phyloP scores from a whole-genome alignment of 1,284 basidiomycete species.

The Ustilago trichophora region DNA sequence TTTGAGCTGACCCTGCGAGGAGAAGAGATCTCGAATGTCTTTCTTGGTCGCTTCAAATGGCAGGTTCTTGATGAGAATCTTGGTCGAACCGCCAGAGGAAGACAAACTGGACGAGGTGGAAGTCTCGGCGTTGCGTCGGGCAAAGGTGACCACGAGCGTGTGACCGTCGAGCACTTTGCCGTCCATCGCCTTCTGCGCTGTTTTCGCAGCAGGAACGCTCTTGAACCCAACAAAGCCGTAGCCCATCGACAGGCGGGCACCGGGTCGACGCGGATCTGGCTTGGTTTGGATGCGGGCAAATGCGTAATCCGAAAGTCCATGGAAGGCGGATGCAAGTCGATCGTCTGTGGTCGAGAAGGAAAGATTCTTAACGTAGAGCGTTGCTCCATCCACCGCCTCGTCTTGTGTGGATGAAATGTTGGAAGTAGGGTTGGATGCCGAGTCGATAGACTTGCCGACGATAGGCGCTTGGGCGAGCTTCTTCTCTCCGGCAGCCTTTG shows the following conservation, averaged over 20 bases:
- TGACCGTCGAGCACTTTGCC: slow-evolving; percentile 89
- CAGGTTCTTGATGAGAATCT: slow-evolving; percentile 91
- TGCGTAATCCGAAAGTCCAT: slow-evolving; percentile 80
- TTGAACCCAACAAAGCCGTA: slow-evolving; percentile 96
- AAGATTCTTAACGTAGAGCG: slow-evolving; percentile 94
- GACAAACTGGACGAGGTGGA: slow-evolving; percentile 67
- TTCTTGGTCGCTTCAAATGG: slow-evolving; percentile 95
- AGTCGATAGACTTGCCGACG: slow-evolving; percentile 36
- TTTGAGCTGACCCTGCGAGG: slow-evolving; percentile 82
- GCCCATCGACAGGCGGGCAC: slow-evolving; percentile 79
- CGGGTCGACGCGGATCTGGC: slow-evolving; percentile 73
- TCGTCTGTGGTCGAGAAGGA: slow-evolving; percentile 87
- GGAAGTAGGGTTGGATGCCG: slow-evolving; percentile 66
- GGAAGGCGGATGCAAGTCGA: slow-evolving; percentile 76
- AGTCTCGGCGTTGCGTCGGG: slow-evolving; percentile 81
- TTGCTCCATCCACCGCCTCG: slow-evolving; percentile 76
- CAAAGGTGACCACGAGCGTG: slow-evolving; percentile 82
- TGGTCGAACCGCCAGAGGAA: slow-evolving; percentile 72
- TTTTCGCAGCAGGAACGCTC: slow-evolving; percentile 76
- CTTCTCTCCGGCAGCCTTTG: slow-evolving; percentile 27
- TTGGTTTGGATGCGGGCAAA: slow-evolving; percentile 94
- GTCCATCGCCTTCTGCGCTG: slow-evolving; percentile 81
- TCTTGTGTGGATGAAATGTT: slow-evolving; percentile 13
- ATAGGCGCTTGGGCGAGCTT: slow-evolving; percentile 46
- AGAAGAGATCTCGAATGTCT: slow-evolving; percentile 80